Evolutionary conservation across 2,329 filamentous ascomycete genomes (phyloP), one percentile per base, ranked within the genome.

Genomic region (Pseudocercospora fuligena): DNA sequence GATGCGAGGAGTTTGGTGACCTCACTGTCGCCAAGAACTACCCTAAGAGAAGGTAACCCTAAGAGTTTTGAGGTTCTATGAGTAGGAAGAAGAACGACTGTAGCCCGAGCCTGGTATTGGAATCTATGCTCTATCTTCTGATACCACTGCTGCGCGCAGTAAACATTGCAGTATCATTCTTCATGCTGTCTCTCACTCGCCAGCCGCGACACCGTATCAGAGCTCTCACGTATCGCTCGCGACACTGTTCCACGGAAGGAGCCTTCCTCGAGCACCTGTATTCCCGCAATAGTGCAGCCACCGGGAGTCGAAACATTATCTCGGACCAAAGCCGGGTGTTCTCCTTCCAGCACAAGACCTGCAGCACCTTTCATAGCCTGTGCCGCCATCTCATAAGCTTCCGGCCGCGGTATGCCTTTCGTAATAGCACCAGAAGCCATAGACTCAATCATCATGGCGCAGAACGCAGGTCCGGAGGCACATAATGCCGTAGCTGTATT

Each of bases 291-390:
- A 4, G 90, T 93, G 79, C 90, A 93, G 1, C 92, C 92, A 3
- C 90, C 91, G 0, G 91, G 91, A 0, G 90, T 93, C 71, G 84
- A 88, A n/a, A 93, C 89, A 79, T 91, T 92, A 73, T 94, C 91
- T 60, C 89, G 85, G 58, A 94, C 79, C n/a, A 93, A 79, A 16
- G 91, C 90, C 1, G 92, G 92, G 77, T 94, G 91, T 76, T 93
- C 90, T 14, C 90, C 90, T 21, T 61, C 59, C 62, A 92, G 82
- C 12, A 94, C 87, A 72, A 94, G 76, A 0, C 86, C 88, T 0
- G 91, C 90, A 0, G 90, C 88, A 25, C 92, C 92, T 70, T 87
- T 85, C 90, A 93, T 93, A 11, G 89, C 89, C 82, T 94, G 92
- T 1, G 91, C 89, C 25, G 91, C 91, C 91, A 94, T 93, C 68